These are phyloP conservation scores for Pseudogymnoascus sp. DNA, from an alignment of 2,329 filamentous ascomycete species.

Conservation along the genomic window DNA sequence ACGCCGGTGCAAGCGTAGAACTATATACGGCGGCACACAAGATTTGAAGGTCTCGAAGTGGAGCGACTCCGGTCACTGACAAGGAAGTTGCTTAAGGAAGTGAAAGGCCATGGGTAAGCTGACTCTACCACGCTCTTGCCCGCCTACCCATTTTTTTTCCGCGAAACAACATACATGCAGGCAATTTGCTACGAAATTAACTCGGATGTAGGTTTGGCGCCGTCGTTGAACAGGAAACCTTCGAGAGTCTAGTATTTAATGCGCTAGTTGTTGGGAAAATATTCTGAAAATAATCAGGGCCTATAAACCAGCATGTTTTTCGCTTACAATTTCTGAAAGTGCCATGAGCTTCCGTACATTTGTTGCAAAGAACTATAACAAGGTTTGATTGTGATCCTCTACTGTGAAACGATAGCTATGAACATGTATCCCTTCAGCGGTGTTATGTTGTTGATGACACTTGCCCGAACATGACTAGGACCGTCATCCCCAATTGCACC, in stretches of 20 bases:
- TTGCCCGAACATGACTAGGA: background rate
- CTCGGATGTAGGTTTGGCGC: too few species aligned
- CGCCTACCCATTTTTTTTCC: background rate
- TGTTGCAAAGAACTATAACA: background rate
- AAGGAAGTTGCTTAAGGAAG: slow-evolving; percentile 25
- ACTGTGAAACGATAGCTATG: background rate
- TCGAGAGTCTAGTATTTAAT: background rate
- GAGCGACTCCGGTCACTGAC: slow-evolving; percentile 24
- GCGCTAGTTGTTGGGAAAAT: background rate
- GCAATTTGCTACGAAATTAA: background rate
- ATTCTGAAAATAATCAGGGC: background rate
- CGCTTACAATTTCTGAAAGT: background rate
- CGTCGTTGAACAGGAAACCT: background rate
- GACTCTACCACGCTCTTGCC: background rate
- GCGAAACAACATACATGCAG: background rate
- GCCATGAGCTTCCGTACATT: background rate
- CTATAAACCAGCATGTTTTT: background rate
- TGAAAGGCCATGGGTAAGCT: slow-evolving; percentile 34
- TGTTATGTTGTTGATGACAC: background rate
- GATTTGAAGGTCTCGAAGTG: slow-evolving; percentile 27
- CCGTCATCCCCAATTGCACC: background rate
- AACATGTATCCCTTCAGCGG: background rate
- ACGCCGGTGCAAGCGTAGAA: slow-evolving; percentile 36
- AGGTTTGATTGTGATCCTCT: background rate
- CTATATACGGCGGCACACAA: slow-evolving; percentile 27